phyloP scores from a whole-genome alignment of 148 eudicot species.

The Rhododendron ovatum region DNA sequence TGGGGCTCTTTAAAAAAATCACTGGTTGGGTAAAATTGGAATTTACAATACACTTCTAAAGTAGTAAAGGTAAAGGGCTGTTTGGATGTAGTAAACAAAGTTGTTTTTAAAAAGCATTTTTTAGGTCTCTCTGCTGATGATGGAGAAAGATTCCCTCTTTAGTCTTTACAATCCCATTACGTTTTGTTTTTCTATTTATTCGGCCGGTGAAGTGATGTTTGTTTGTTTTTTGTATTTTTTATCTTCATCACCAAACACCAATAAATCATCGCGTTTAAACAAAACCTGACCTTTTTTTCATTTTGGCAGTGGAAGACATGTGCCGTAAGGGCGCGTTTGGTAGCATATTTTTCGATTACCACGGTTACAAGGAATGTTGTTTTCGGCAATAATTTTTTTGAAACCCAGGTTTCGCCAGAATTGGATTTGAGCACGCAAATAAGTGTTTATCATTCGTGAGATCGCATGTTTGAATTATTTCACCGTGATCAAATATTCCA shows the following conservation, averaged over 20 bases:
- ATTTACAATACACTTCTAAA: not conserved
- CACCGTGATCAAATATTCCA: no score
- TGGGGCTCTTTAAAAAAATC: not conserved
- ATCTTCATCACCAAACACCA: not conserved
- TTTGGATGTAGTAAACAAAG: conserved; percentile 5
- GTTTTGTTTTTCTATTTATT: not conserved
- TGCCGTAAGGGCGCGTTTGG: conserved; percentile 8
- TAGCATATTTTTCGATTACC: not conserved
- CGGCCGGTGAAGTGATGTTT: not conserved
- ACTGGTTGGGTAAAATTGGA: not conserved
- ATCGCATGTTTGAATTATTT: no score
- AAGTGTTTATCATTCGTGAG: no score
- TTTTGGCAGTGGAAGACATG: not conserved
- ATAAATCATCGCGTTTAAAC: not conserved
- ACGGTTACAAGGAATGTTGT: not conserved
- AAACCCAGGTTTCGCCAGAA: no score
- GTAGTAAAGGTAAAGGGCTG: not conserved
- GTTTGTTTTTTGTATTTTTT: not conserved
- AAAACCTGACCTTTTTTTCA: not conserved
- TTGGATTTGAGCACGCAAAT: no score
- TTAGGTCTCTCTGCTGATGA: not conserved
- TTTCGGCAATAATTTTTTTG: not conserved
- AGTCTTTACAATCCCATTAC: not conserved
- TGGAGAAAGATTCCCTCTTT: not conserved
- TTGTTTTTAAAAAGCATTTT: not conserved